Conservation (phyloP, 2,329 filamentous ascomycete genomes). For the Xylariales sp. region DNA sequence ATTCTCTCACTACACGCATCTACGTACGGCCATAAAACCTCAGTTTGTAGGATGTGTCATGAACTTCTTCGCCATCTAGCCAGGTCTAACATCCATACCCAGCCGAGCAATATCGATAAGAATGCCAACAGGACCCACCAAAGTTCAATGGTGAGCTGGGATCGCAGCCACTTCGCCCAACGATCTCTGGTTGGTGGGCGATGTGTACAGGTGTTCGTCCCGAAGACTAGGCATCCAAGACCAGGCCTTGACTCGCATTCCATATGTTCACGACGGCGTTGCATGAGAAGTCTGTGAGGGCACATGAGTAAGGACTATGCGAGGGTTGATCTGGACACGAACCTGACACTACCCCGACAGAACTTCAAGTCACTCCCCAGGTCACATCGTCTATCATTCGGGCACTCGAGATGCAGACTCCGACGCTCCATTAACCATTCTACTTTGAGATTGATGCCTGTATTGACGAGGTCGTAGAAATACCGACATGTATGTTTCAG, state of each 20-base stretch:
- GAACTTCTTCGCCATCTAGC: too few species aligned
- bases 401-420: conserved; percentile 60
- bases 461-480: conserved; percentile 61
- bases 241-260: conserved; percentile 56
- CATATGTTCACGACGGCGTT: conserved; percentile 52
- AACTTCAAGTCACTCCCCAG: conserved; percentile 56
- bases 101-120: conserved; percentile 34
- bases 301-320: neutral
- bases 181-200: conserved; percentile 39
- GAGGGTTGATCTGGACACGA: conserved; percentile 18
- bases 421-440: conserved; percentile 64
- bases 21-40: too few species aligned
- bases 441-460: conserved; percentile 61
- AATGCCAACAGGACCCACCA: conserved; percentile 45
- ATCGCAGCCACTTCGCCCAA: conserved; percentile 40
- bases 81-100: conserved; percentile 18
- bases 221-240: conserved; percentile 51
- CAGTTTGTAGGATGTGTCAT: too few species aligned
- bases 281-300: conserved; percentile 49
- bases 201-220: conserved; percentile 43
- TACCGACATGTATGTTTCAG: conserved; percentile 62
- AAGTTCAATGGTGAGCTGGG: conserved; percentile 39
- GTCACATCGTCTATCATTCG: conserved; percentile 53
- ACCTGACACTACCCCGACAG: conserved; percentile 56
- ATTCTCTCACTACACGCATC: too few species aligned